These are phyloP conservation scores for Aspergillus sp. DNA, from an alignment of 2,329 filamentous ascomycete species.

Conservation along the genomic window DNA sequence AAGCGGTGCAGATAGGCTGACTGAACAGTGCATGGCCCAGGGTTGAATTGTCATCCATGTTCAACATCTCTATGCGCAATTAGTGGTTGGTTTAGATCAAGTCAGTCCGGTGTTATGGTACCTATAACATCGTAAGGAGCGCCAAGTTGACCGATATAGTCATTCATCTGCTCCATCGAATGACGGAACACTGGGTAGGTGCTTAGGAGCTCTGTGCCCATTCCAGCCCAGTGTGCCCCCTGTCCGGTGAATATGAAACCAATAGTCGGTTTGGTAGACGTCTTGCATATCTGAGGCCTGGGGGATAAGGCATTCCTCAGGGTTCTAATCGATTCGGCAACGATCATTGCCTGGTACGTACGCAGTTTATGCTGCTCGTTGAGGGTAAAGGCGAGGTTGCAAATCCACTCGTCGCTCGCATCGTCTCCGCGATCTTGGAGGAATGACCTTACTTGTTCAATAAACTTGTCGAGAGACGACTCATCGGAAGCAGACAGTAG, in stretches of 20 bases:
- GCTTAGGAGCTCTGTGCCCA: slow-evolving; percentile 30
- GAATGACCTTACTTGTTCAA: slow-evolving; percentile 12
- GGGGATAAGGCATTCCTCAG: slow-evolving; percentile 7
- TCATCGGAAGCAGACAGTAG: slow-evolving; percentile 27
- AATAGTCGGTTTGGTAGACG: slow-evolving; percentile 9
- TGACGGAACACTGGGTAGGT: slow-evolving; percentile 20
- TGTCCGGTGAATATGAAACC: slow-evolving; percentile 37
- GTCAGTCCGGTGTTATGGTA: slow-evolving; percentile 1
- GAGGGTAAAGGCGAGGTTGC: slow-evolving; percentile 24
- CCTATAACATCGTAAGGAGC: slow-evolving; percentile 22
- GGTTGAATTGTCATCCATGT: neutral
- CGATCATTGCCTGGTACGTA: slow-evolving; percentile 18
- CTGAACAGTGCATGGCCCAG: slow-evolving; percentile 17
- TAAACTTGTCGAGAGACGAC: slow-evolving; percentile 14
- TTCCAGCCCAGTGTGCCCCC: slow-evolving; percentile 34
- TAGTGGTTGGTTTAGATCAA: no score
- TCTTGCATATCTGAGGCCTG: slow-evolving; percentile 4
- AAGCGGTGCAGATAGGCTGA: slow-evolving; percentile 24
- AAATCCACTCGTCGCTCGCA: slow-evolving; percentile 13
- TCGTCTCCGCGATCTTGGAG: neutral
- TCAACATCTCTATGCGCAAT: slow-evolving; percentile 4
- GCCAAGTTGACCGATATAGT: slow-evolving; percentile 15
- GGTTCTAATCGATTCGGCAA: slow-evolving; percentile 1
- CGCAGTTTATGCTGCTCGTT: slow-evolving; percentile 20
- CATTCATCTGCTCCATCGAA: slow-evolving; percentile 13